These are phyloP conservation scores for Curvularia sp. DNA, from an alignment of 2,329 filamentous ascomycete genomes.

Conservation along the genomic window DNA sequence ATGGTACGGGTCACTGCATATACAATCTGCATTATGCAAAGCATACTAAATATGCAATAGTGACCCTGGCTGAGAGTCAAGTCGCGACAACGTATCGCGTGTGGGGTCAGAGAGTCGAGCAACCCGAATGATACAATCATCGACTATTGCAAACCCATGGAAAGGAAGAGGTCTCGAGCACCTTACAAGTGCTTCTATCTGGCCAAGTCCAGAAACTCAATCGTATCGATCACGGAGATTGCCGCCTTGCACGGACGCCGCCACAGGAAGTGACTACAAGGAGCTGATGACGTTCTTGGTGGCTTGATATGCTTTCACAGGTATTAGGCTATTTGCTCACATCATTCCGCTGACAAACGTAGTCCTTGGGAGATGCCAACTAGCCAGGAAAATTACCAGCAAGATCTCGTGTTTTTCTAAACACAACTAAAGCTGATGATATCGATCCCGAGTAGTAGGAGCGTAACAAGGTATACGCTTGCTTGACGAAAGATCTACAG, in stretches of 20 bases:
- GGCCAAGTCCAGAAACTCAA: background rate
- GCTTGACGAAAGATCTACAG: no score
- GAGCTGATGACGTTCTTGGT: background rate
- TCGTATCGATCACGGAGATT: background rate
- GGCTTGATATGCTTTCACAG: background rate
- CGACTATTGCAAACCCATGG: no score
- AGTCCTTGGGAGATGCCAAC: background rate
- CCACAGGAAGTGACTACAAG: background rate
- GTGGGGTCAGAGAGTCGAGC: background rate
- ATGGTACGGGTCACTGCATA: background rate
- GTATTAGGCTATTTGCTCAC: background rate
- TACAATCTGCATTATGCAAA: background rate
- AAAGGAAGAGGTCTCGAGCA: background rate
- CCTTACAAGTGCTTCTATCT: background rate
- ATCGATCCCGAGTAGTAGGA: no score
- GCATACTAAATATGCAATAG: background rate
- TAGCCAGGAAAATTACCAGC: background rate
- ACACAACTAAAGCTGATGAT: background rate
- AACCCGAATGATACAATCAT: background rate
- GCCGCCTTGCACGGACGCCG: background rate
- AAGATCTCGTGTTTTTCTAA: background rate
- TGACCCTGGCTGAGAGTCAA: background rate
- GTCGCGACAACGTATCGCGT: background rate
- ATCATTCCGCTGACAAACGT: background rate
- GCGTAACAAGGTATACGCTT: no score